Conservation (phyloP, 2,329 filamentous ascomycete species). For the Paraphoma chrysanthemicola region DNA sequence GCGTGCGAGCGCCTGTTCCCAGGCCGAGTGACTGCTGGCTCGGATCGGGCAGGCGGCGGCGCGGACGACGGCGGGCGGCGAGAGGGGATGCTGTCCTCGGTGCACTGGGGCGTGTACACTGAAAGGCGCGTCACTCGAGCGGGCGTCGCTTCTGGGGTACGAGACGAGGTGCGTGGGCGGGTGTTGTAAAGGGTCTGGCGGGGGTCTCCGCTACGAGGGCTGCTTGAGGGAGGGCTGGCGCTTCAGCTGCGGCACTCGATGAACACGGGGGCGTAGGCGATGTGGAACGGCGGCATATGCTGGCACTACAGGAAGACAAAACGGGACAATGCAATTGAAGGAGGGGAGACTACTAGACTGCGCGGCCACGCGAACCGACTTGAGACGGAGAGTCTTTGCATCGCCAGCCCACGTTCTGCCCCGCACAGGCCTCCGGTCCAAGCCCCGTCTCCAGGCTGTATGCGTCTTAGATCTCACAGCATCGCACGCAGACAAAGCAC, state of each 20-base stretch:
- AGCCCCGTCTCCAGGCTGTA: conserved; percentile 10
- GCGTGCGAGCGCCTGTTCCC: conserved; percentile 25
- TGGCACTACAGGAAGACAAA: conserved; percentile 1
- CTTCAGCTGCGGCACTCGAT: background rate
- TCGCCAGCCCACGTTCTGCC: conserved; percentile 17
- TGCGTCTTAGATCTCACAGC: conserved; percentile 9
- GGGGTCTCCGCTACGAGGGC: conserved; percentile 1
- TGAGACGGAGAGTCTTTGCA: conserved; percentile 25
- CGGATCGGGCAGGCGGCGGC: background rate
- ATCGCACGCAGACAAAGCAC: conserved; percentile 10
- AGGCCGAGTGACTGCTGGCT: conserved; percentile 1
- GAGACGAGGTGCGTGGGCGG: background rate
- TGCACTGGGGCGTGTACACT: conserved; percentile 4
- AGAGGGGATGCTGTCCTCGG: background rate
- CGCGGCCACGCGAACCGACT: conserved; percentile 14
- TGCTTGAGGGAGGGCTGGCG: too few species aligned
- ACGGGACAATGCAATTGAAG: conserved; percentile 6
- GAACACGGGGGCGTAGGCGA: conserved; percentile 1
- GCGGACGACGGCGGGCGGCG: conserved; percentile 13
- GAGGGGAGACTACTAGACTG: conserved; percentile 3
- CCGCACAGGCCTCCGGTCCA: conserved; percentile 25
- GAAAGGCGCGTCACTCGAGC: conserved; percentile 3
- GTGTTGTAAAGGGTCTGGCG: conserved; percentile 20
- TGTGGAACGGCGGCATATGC: conserved; percentile 6
- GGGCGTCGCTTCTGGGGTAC: conserved; percentile 6